These are phyloP conservation scores for Mesembryanthemum crystallinum DNA, from an alignment of 148 eudicot genomes.

Conservation along the genomic window DNA sequence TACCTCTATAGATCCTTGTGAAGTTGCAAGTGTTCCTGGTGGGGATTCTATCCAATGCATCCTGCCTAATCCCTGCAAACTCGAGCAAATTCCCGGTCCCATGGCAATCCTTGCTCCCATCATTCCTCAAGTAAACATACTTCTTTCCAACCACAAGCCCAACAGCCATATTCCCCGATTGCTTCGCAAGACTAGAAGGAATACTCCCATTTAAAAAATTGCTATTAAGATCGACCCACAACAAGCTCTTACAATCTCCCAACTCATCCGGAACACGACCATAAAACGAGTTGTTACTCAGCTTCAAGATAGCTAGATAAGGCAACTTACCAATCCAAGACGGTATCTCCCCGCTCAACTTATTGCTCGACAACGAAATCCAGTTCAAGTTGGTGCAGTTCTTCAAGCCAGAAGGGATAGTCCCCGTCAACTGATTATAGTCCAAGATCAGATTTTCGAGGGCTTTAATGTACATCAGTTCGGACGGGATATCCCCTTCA, in stretches of 20 bases:
- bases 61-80: constrained; percentile 65
- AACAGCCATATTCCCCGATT: constrained; percentile 65
- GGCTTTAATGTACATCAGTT: constrained; percentile 49
- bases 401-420: constrained; percentile 55
- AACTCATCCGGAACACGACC: constrained; percentile 67
- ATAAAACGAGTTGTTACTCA: constrained; percentile 64
- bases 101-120: constrained; percentile 69
- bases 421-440: constrained; percentile 70
- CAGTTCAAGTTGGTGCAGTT: constrained; percentile 78
- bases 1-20: constrained; percentile 55
- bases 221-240: constrained; percentile 86
- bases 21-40: constrained; percentile 58
- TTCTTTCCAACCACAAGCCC: constrained; percentile 63
- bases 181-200: constrained; percentile 62
- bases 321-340: constrained; percentile 61
- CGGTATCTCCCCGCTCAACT: constrained; percentile 65
- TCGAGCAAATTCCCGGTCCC: constrained; percentile 93
- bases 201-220: constrained; percentile 64
- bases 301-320: constrained; percentile 71
- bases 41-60: constrained; percentile 50
- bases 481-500: constrained; percentile 74
- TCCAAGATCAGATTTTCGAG: constrained; percentile 80
- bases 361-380: constrained; percentile 79
- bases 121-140: constrained; percentile 67
- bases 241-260: constrained; percentile 66